Base-by-base conservation (phyloP, 352 stramenopile species). In the Globisporangium sylvaticum region DNA sequence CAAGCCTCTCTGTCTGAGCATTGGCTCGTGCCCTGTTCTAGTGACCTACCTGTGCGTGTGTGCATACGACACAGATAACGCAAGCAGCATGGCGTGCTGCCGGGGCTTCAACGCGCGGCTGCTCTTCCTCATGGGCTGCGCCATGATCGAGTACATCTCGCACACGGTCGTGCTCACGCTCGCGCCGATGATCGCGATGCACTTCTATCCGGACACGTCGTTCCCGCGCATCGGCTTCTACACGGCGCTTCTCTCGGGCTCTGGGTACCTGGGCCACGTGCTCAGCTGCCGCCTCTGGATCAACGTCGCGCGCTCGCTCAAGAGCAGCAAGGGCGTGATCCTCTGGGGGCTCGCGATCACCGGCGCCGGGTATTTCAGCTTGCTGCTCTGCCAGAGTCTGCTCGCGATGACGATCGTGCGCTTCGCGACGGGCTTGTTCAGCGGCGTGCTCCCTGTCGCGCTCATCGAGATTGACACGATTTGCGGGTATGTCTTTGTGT, bases 391-490 rank as follows among this genome's bases (percentile, higher is more conserved):
- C 62, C 83, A 92, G 68, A 92, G 79, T 68, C 65, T 94, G 53
- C 44, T 90, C 32, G 82, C 83, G n/a, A 92, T 94, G 76, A 75
- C 79, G 10, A 75, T 94, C 27, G 84, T 92, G 67, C 85, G 85
- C 55, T 92, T 94, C 52, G 78, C 83, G 8, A 94, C 81, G 3
- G 86, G 86, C 1, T 70, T 94, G 5, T 89, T 89, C 58, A 94
- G 83, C 48, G 86, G 86, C 25, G 86, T 92, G 20, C 67, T 88
- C 18, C 84, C 86, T 4, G 83, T 92, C 44, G 83, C 86, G 34
- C 71, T 90, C 20, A 91, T 92, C 52, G 83, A 94, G 66, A 91
- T 92, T 25, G 86, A 94, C 69, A 90, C 89, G 37, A 92, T 94
- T 48, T 94, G 86, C 66, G 85, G 84, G 75, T 83, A 69, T 44